Conservation (phyloP, 805 yeast species). For the Yamadazyma akitaensis region DNA sequence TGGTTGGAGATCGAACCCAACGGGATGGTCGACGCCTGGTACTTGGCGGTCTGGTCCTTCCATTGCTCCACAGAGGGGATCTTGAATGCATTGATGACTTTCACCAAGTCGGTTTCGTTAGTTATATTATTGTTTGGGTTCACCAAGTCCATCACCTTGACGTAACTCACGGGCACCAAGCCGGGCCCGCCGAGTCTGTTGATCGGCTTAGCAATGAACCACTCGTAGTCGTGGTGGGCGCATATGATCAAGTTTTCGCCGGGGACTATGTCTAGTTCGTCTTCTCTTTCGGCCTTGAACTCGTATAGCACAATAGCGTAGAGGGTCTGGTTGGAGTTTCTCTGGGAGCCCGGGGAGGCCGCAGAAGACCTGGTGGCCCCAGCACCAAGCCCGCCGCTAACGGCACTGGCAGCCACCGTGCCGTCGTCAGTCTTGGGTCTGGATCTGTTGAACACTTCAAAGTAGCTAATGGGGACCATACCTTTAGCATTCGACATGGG, state of each 20-base stretch:
- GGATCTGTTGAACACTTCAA: slow-evolving; percentile 71
- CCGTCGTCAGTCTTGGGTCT: slow-evolving; percentile 30
- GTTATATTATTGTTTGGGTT: slow-evolving; percentile 20
- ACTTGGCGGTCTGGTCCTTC: slow-evolving; percentile 87
- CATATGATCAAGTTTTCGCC: slow-evolving; percentile 91
- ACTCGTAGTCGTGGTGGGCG: slow-evolving; percentile 94
- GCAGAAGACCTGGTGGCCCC: too few relatives aligned
- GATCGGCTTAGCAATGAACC: slow-evolving; percentile 97
- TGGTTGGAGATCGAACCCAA: slow-evolving; percentile 46
- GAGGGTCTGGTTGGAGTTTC: slow-evolving; percentile 44
- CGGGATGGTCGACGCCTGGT: slow-evolving; percentile 85
- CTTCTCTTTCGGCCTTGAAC: slow-evolving; percentile 77
- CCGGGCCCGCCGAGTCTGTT: slow-evolving; percentile 97
- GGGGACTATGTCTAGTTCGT: slow-evolving; percentile 77
- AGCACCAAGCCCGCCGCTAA: background rate
- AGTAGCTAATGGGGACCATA: slow-evolving; percentile 81
- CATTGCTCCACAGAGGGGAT: slow-evolving; percentile 95
- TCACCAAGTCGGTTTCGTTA: slow-evolving; percentile 42
- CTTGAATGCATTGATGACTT: slow-evolving; percentile 59
- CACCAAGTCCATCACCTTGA: slow-evolving; percentile 76
- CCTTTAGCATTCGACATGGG: slow-evolving; percentile 78
- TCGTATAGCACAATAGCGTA: slow-evolving; percentile 87
- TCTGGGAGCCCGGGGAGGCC: slow-evolving; percentile 9
- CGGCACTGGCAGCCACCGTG: background rate
- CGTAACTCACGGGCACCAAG: slow-evolving; percentile 86